Evolutionary conservation across 495 filamentous ascomycete genomes (phyloP), one percentile per base, ranked within the genome.

Genomic region (Podospora pseudocomata): DNA sequence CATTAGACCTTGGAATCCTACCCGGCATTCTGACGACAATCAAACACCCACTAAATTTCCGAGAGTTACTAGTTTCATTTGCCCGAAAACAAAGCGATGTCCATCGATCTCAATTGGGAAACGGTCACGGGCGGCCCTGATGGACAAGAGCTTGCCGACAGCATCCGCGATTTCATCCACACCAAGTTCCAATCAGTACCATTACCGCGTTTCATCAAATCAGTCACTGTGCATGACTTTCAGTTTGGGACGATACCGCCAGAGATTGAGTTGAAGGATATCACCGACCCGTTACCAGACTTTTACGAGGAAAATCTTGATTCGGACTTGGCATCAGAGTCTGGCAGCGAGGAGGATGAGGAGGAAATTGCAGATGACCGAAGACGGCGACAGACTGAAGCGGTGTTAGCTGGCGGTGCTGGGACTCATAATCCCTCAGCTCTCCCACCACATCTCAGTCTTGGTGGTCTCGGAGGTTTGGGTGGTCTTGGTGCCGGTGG

Each of bases 71-170:
- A 23, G 23, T 61, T 18, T 16, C 39, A 11, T 16, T 11, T 49
- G 2, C 7, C 13, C 1, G 2, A 49, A 49, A 6, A 16, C 13
- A 3, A 5, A 5, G 7, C 39, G 9, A 99, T 99, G 95, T 98
- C 95, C 69, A 93, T 99, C 81, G 92, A 97, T 72, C 89, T 99
- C 74, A 90, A 96, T 82, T 99, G 95, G 95, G 88, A 91, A 71
- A 90, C 90, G 62, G 86, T 97, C 75, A 97, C 94, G n/a, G 87
- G 88, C 54, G 95, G 94, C 18, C 87, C 91, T 28, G 93, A 97
- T 75, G 93, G 96, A 19, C 81, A 87, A 68, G 90, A 87, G 32
- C 88, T 97, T 64, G 93, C 95, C 7, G 88, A 92, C 71, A 83
- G 82, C 63, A 95, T 99, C 76, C 92, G 94, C 67, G 90, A 90